Percentiles rank a stretch among this genome's conserved stretches.
These are phyloP conservation scores for Alternaria novae-zelandiae DNA, from an alignment of 2,329 filamentous ascomycete species.

Conservation along the genomic window DNA sequence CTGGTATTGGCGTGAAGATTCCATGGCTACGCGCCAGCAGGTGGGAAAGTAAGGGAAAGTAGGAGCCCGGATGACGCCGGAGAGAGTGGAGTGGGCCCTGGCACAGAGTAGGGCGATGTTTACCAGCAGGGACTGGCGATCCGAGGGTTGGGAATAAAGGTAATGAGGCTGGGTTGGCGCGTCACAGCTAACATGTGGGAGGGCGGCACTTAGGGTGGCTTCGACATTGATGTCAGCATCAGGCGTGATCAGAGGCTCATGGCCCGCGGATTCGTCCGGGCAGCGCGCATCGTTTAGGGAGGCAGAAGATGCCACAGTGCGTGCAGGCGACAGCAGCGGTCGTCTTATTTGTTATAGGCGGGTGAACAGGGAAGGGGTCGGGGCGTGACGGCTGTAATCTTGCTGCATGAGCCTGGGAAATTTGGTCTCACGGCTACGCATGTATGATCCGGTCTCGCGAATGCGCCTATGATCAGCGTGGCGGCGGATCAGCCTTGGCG, in stretches of 20 bases:
- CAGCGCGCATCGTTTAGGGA: constrained; percentile 41
- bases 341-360: constrained; percentile 21
- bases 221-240: constrained; percentile 33
- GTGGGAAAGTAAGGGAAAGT: constrained; percentile 64
- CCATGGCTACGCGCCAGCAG: constrained; percentile 49
- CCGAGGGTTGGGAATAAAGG: constrained; percentile 12
- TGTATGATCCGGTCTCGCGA: constrained; percentile 23
- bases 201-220: constrained; percentile 23
- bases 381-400: constrained; percentile 19
- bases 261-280: constrained; percentile 44
- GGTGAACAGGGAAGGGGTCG: constrained; percentile 7
- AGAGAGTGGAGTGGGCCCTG: constrained; percentile 50
- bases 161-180: constrained; percentile 24
- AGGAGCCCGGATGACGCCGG: constrained; percentile 63
- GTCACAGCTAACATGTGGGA: constrained; percentile 23
- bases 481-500: constrained; percentile 27
- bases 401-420: constrained; percentile 20
- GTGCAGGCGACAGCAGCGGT: constrained; percentile 31
- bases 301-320: constrained; percentile 44
- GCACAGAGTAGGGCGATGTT: constrained; percentile 36
- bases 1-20: constrained; percentile 59
- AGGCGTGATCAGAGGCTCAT: constrained; percentile 21
- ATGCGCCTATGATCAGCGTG: constrained; percentile 24
- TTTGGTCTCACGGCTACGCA: constrained; percentile 22
- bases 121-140: constrained; percentile 26